A percentile compares a stretch with the other conserved stretches of the same genome.
Evolutionary conservation across 2,329 filamentous ascomycete species (phyloP).

Genomic region (Penicillium janthinellum): DNA sequence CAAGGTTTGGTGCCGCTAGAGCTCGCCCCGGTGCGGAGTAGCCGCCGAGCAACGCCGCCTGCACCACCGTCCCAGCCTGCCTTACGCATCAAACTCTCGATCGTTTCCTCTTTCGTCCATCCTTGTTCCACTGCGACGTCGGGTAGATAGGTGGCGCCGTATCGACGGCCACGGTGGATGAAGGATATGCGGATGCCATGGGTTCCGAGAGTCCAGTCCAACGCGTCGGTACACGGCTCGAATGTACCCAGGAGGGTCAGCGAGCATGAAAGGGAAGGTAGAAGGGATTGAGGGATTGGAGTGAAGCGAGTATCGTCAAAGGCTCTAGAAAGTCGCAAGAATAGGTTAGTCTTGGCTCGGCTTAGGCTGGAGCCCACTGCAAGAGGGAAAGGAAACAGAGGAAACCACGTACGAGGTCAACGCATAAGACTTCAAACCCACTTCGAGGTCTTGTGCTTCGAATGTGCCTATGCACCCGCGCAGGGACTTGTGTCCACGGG

Average conservation of each 20-base stretch:
- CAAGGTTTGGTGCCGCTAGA: constrained; percentile 53
- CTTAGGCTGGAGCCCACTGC: not conserved
- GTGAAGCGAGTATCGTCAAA: constrained; percentile 65
- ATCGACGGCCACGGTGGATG: constrained; percentile 68
- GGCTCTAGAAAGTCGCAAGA: constrained; percentile 47
- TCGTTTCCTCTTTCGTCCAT: constrained; percentile 90
- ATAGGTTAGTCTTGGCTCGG: not conserved
- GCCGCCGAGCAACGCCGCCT: constrained; percentile 38
- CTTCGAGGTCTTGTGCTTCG: constrained; percentile 70
- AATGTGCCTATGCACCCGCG: constrained; percentile 98
- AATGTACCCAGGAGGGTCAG: constrained; percentile 87
- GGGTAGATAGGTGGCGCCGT: constrained; percentile 87
- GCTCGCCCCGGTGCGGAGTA: constrained; percentile 40
- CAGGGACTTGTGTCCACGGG: constrained; percentile 65
- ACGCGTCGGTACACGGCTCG: constrained; percentile 69
- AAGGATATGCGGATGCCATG: constrained; percentile 91
- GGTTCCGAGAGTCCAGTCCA: constrained; percentile 84
- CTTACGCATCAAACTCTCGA: constrained; percentile 90
- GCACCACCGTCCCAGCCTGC: constrained; percentile 78
- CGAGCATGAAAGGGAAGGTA: constrained; percentile 53
- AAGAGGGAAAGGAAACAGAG: not conserved
- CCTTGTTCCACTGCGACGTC: constrained; percentile 91
- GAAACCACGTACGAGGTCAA: constrained; percentile 66
- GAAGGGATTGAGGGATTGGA: constrained; percentile 56
- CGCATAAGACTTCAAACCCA: constrained; percentile 77